Conservation (phyloP, 257 asterid species). For the Verbascum thapsus region DNA sequence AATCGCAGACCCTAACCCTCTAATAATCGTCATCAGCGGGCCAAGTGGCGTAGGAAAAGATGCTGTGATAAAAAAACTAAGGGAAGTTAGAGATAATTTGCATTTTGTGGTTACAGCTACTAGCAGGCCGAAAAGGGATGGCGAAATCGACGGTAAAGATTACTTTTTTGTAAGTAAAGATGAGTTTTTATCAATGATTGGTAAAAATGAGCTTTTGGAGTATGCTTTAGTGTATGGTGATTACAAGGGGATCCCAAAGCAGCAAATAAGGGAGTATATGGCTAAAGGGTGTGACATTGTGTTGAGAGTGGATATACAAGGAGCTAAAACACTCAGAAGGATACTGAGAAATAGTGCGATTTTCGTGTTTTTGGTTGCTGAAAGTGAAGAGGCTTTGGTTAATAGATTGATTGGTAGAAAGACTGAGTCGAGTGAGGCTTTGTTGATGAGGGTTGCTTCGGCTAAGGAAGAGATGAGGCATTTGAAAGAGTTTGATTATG, state of each 20-base stretch:
- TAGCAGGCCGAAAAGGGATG: slow-evolving; percentile 61
- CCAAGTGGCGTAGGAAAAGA: slow-evolving; percentile 98
- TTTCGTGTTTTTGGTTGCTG: slow-evolving; percentile 82
- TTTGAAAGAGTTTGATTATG: slow-evolving; percentile 82
- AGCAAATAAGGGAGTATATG: slow-evolving; percentile 83
- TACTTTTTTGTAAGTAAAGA: slow-evolving; percentile 74
- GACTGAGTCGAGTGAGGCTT: slow-evolving; percentile 72
- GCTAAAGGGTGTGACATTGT: slow-evolving; percentile 82
- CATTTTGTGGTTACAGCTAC: slow-evolving; percentile 95
- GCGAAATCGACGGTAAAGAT: slow-evolving; percentile 85
- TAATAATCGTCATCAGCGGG: slow-evolving; percentile 83
- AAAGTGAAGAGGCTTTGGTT: slow-evolving; percentile 93
- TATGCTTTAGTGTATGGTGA: slow-evolving; percentile 95
- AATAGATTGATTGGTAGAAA: slow-evolving; percentile 84
- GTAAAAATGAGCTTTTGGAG: slow-evolving; percentile 74
- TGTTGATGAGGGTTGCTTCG: slow-evolving; percentile 79
- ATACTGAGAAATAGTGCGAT: slow-evolving; percentile 65
- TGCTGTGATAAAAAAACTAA: slow-evolving; percentile 73
- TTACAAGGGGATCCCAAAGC: slow-evolving; percentile 81
- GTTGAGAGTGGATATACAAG: slow-evolving; percentile 92
- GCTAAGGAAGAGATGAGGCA: slow-evolving; percentile 88
- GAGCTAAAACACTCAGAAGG: slow-evolving; percentile 73
- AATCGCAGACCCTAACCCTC: slow-evolving; percentile 70
- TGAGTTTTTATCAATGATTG: slow-evolving; percentile 74
- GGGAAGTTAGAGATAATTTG: slow-evolving; percentile 68